phyloP scores from a whole-genome alignment of 208 protist genomes.

The Tetramitus jugosus region DNA sequence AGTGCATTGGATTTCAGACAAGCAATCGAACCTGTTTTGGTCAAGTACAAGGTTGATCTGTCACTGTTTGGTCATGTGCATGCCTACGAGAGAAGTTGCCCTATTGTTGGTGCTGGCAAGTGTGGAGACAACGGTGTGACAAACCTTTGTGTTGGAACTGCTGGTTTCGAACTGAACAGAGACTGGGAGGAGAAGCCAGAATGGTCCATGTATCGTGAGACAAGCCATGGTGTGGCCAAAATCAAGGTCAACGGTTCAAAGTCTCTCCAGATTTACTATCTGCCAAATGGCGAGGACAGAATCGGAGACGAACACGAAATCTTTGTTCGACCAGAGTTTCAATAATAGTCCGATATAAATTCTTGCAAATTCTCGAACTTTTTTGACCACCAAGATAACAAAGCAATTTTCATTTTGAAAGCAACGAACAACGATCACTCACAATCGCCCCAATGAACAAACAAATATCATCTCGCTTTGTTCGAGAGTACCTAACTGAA shows the following conservation, averaged over 20 bases:
- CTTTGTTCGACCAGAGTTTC: too few relatives aligned
- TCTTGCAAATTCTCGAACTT: too few relatives aligned
- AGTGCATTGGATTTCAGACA: constrained; percentile 9
- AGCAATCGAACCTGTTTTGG: constrained; percentile 25
- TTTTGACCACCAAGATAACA: too few relatives aligned
- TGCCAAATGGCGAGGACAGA: neutral
- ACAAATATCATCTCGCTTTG: too few relatives aligned
- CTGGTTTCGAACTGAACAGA: constrained; percentile 1
- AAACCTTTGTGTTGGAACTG: constrained; percentile 1
- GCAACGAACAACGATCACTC: too few relatives aligned
- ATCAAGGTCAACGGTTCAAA: neutral
- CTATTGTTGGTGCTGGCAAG: neutral
- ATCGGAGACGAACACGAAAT: too few relatives aligned
- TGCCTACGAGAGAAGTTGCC: constrained; percentile 27
- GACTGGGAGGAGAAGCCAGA: neutral
- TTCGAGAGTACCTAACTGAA: too few relatives aligned
- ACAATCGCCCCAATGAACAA: too few relatives aligned
- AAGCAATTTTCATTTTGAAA: too few relatives aligned
- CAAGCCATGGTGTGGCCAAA: neutral
- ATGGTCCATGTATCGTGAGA: neutral
- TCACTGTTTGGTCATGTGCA: constrained; percentile 36
- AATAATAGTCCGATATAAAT: too few relatives aligned
- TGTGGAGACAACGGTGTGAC: neutral
- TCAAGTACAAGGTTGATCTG: constrained; percentile 28
- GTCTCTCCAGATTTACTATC: neutral